Evolutionary conservation across 2,329 filamentous ascomycete genomes (phyloP), one percentile per base, ranked within the genome.

Genomic region (Exophiala sp.): DNA sequence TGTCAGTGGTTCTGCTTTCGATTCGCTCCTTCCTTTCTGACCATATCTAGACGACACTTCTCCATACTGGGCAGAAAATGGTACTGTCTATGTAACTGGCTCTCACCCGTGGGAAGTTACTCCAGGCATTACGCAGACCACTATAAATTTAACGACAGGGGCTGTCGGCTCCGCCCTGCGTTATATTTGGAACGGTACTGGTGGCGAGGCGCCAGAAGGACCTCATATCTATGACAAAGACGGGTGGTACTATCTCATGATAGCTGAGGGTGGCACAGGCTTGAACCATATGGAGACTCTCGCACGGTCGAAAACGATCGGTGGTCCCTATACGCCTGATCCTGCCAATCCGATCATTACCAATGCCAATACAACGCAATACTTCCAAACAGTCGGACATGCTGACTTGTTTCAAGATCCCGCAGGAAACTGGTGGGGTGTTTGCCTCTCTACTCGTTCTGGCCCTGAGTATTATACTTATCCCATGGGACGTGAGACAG

Each of bases 31-130:
- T 29, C 3, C 2, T 18, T 2, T 4, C 24, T 29, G 24, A 29
- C 24, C 7, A 29, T 29, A 1, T 29, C 7, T 8, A 29, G 24
- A 80, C 48, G 82, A 85, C 49, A 77, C 80, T 0, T 76, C 73
- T 33, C 73, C 76, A 6, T 80, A 81, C 60, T 84, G 79, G 77
- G 77, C 83, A 46, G 73, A 75, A 1, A 75, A 83, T 43, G 81
- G 80, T 1, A 78, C 73, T 52, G 69, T 75, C 0, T 84, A 82
- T 52, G 74, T 81, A 12, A 63, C 64, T 3, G 72, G 60, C 10
- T 62, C 64, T 29, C 65, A 67, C 60, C 59, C 63, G 1, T 69
- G 42, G 61, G 64, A 41, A n/a, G 21, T 45, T 24, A n/a, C 10
- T 1, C 43, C 58, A 1, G 51, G 38, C 5, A 56, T 61, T 21